Evolutionary conservation across 768 basidiomycete species (phyloP).

Genomic region (Sarcodon sp.): DNA sequence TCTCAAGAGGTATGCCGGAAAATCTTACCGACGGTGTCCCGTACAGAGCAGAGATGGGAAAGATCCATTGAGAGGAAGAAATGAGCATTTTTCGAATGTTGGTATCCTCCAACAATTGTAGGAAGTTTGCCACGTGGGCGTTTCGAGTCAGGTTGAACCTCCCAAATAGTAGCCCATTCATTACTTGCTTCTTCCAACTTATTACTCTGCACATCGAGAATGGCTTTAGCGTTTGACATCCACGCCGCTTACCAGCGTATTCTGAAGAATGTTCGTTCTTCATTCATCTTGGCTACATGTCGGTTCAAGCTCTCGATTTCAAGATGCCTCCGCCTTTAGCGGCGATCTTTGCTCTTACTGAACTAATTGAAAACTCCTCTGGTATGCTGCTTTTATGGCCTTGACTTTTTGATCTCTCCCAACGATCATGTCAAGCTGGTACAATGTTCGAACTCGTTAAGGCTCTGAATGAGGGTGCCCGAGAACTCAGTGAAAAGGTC

Average conservation of each 20-base stretch:
- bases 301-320: not conserved
- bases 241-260: slow-evolving; percentile 43
- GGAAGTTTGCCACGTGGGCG: not conserved
- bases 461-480: slow-evolving; percentile 67
- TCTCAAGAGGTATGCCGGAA: slow-evolving; percentile 35
- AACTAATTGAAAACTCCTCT: slow-evolving; percentile 68
- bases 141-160: not conserved
- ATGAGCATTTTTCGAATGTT: not conserved
- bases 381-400: slow-evolving; percentile 26
- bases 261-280: slow-evolving; percentile 54
- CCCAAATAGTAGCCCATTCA: not conserved
- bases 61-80: slow-evolving; percentile 53
- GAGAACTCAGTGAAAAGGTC: slow-evolving; percentile 43
- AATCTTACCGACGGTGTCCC: slow-evolving; percentile 42
- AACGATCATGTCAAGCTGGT: slow-evolving; percentile 36
- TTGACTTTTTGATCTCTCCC: slow-evolving; percentile 3
- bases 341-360: slow-evolving; percentile 76
- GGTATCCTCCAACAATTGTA: not conserved
- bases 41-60: slow-evolving; percentile 44
- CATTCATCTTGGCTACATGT: not conserved
- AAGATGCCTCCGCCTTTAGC: slow-evolving; percentile 78
- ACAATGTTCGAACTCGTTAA: slow-evolving; percentile 91
- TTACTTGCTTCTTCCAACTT: not conserved
- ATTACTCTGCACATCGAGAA: not conserved
- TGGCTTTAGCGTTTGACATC: slow-evolving; percentile 25